Evolutionary conservation across 352 stramenopile genomes (phyloP), one percentile per base, ranked within the genome.

Genomic region (Blastocystis sp.): DNA sequence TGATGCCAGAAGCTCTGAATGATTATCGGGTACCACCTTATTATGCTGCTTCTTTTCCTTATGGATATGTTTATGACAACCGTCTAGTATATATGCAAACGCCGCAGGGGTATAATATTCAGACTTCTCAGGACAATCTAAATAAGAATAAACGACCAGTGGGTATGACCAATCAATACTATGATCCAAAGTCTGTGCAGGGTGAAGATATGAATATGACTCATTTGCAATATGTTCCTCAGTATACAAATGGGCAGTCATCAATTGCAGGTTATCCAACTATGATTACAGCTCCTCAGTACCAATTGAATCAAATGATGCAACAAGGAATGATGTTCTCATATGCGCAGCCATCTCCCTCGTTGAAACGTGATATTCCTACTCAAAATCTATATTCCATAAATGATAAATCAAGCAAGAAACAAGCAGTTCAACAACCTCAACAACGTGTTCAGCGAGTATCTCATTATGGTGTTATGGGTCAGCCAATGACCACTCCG

Each of bases 21-120:
- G 51, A 63, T 43, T 61, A 42, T 39, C 32, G 19, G 19, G 21
- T n/a, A 49, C 16, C 52, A n/a, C 32, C 27, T 56, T 52, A 65
- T 65, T 83, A 32, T 42, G n/a, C 35, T 39, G 29, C 27, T 6
- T 14, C 46, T 37, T 83, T 65, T 83, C n/a, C 27, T 52, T 83
- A 66, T 67, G n/a, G 14, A n/a, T 46, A 37, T 16, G 27, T 59
- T 11, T 83, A 67, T 63, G 71, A 57, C 35, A 54, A 19, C n/a
- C 71, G 32, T 37, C 16, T 51, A 21, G 58, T 83, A 37, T 66
- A 65, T 65, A 21, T 54, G 19, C 71, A 83, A 66, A 37, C 58
- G 9, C 29, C 21, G 43, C 11, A 51, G n/a, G 29, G 65, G 11
- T 77, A 77, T 77, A 19, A 42, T 21, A 52, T 35, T 32, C 32